A percentile compares a stretch with the other conserved stretches of the same genome.
phyloP scores from a whole-genome alignment of 805 yeast species.

The Hemisphaericaspora nanyangensis region DNA sequence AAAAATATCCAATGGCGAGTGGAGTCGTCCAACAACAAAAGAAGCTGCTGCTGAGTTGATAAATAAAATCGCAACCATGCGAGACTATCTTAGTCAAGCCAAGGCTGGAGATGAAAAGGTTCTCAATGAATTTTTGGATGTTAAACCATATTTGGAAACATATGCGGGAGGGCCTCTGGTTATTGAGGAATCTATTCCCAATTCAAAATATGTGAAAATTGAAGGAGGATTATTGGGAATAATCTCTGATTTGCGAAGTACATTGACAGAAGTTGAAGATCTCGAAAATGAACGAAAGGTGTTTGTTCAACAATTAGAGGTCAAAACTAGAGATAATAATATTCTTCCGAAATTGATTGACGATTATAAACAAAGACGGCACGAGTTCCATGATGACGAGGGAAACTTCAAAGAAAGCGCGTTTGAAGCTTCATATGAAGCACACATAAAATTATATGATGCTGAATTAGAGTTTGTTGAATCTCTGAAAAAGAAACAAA shows the following conservation, averaged over 20 bases:
- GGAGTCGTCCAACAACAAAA: conserved; percentile 50
- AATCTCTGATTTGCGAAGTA: conserved; percentile 34
- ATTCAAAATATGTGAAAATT: conserved; percentile 29
- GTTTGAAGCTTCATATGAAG: conserved; percentile 35
- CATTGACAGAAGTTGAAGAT: conserved; percentile 23
- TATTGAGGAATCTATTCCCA: conserved; percentile 37
- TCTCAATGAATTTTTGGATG: conserved; percentile 40
- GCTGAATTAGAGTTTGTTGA: conserved; percentile 48
- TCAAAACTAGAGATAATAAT: conserved; percentile 43
- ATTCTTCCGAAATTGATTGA: conserved; percentile 52
- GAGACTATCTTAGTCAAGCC: conserved; percentile 53
- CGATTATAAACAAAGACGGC: conserved; percentile 31
- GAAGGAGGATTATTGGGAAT: conserved; percentile 27
- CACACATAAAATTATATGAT: conserved; percentile 45
- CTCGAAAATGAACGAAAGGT: conserved; percentile 35
- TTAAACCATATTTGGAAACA: conserved; percentile 44
- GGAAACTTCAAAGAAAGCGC: conserved; percentile 23
- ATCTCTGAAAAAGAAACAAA: conserved; percentile 27
- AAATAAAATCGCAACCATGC: conserved; percentile 41
- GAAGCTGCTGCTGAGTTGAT: conserved; percentile 40
- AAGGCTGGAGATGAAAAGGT: conserved; percentile 57
- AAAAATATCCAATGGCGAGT: conserved; percentile 32
- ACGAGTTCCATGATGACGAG: conserved; percentile 10
- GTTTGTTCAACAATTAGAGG: conserved; percentile 39
- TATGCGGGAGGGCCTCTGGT: conserved; percentile 38